phyloP scores from a whole-genome alignment of 371 early-diverging fungal genomes.

The Umbelopsis sp. region DNA sequence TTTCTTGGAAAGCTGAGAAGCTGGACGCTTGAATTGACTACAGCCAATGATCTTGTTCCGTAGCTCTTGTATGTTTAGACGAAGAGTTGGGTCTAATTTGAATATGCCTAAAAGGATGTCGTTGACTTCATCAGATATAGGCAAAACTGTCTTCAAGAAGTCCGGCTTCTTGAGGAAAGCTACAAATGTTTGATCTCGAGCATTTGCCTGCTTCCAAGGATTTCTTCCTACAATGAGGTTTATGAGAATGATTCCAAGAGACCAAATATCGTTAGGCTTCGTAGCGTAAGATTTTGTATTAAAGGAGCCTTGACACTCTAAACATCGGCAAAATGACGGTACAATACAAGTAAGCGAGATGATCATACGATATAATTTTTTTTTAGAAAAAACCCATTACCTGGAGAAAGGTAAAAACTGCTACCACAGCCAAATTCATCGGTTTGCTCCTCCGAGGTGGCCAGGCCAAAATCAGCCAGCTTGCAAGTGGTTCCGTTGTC shows the following conservation, averaged over 20 bases:
- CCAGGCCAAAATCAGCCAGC: slow-evolving; percentile 81
- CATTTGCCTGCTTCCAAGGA: slow-evolving; percentile 81
- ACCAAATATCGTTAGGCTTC: slow-evolving; percentile 84
- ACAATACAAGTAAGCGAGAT: neutral
- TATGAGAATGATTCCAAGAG: slow-evolving; percentile 81
- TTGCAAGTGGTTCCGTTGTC: slow-evolving; percentile 49
- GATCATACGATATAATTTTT: neutral
- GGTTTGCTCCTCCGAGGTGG: slow-evolving; percentile 68
- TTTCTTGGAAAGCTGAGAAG: neutral
- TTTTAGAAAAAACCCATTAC: slow-evolving; percentile 29
- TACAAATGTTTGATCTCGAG: slow-evolving; percentile 70
- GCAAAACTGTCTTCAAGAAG: slow-evolving; percentile 67
- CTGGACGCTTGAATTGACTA: slow-evolving; percentile 47
- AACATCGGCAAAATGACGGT: neutral
- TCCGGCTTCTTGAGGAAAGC: slow-evolving; percentile 65
- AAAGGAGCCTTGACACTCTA: slow-evolving; percentile 77
- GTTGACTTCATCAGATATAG: slow-evolving; percentile 73
- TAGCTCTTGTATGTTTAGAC: slow-evolving; percentile 73
- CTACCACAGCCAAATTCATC: slow-evolving; percentile 82
- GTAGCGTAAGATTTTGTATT: slow-evolving; percentile 62
- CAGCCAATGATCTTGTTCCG: slow-evolving; percentile 59
- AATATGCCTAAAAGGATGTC: slow-evolving; percentile 75
- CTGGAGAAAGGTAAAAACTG: slow-evolving; percentile 92
- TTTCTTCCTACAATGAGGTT: slow-evolving; percentile 78
- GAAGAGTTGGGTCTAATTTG: slow-evolving; percentile 67